Evolutionary conservation across 2,329 filamentous ascomycete genomes (phyloP), one percentile per base, ranked within the genome.

Genomic region (Pseudonectria buxi): DNA sequence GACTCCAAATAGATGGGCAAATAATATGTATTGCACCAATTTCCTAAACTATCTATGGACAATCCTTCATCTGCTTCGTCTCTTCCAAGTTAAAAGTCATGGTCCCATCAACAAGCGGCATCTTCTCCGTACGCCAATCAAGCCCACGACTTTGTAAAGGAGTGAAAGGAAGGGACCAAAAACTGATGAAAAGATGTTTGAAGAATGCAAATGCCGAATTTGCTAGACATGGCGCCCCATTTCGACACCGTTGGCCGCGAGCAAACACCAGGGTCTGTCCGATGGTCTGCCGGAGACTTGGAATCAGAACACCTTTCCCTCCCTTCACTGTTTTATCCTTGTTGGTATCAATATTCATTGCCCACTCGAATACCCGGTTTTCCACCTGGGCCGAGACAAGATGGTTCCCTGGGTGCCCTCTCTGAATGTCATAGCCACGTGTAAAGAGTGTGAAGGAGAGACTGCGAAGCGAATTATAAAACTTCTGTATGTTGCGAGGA

Each of bases 381-480:
- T 47, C 45, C 48, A 45, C 53, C 49, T 50, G 49, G 45, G 46
- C 43, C 50, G 41, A 45, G 48, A 53, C 47, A 53, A 49, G 45
- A 43, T 43, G n/a, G 41, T 51, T 50, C 41, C 47, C 45, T 41
- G 41, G 50, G 50, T 32, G 34, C 36, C 32, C 39, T 42, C 41
- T 47, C 46, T 44, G 32, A 47, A 55, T 47, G 48, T 58, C 53
- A 43, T 57, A 46, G 56, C 43, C 39, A 50, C 45, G 44, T 46
- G 46, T 48, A 44, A 53, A 56, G 44, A 41, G 47, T 51, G 39
- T 61, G 35, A 63, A 61, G 40, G 61, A 64, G 43, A 58, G 61
- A 63, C 58, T 50, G 41, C 47, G 58, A 64, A 64, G 45, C 45
- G 57, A 61, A 64, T 61, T 60, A 61, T 59, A 54, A 57, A 53